Conservation (phyloP, 169 alveolate species). For the Eimeria falciformis region DNA sequence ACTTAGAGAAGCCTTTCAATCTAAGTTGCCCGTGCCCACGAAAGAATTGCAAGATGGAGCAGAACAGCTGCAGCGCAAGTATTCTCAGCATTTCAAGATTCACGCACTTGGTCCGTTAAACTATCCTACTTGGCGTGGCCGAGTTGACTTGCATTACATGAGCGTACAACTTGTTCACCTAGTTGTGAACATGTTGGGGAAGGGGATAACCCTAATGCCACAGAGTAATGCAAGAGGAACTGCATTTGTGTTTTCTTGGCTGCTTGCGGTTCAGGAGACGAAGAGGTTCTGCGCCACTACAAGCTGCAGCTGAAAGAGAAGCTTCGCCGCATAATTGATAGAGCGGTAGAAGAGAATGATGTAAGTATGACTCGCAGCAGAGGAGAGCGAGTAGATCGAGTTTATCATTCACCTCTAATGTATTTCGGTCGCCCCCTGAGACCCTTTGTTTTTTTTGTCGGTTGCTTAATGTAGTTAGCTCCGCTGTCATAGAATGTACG, state of each 20-base stretch:
- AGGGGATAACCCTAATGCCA: too few species aligned
- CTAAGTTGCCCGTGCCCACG: slow-evolving; percentile 46
- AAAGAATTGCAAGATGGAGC: slow-evolving; percentile 75
- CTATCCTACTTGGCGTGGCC: too few species aligned
- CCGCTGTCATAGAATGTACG: neutral
- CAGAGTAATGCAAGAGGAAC: too few species aligned
- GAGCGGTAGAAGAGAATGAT: slow-evolving; percentile 75
- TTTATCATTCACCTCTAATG: neutral
- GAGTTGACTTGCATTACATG: too few species aligned
- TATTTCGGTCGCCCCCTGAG: neutral
- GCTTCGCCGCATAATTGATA: slow-evolving; percentile 73
- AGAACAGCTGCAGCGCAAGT: slow-evolving; percentile 57
- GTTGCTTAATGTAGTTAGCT: neutral
- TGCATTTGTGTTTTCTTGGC: neutral
- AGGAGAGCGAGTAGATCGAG: neutral
- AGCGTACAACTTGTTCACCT: too few species aligned
- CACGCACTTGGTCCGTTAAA: slow-evolving; percentile 69
- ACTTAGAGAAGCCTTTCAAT: slow-evolving; percentile 70
- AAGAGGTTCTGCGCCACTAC: slow-evolving; percentile 64
- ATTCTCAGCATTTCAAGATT: slow-evolving; percentile 63
- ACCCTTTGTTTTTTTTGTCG: neutral
- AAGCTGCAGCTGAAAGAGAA: slow-evolving; percentile 73
- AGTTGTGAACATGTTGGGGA: too few species aligned
- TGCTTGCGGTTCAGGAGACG: slow-evolving; percentile 66
- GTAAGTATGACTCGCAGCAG: neutral